Evolutionary conservation across 2,329 filamentous ascomycete genomes (phyloP).

Genomic region (Helicocarpus griseus): DNA sequence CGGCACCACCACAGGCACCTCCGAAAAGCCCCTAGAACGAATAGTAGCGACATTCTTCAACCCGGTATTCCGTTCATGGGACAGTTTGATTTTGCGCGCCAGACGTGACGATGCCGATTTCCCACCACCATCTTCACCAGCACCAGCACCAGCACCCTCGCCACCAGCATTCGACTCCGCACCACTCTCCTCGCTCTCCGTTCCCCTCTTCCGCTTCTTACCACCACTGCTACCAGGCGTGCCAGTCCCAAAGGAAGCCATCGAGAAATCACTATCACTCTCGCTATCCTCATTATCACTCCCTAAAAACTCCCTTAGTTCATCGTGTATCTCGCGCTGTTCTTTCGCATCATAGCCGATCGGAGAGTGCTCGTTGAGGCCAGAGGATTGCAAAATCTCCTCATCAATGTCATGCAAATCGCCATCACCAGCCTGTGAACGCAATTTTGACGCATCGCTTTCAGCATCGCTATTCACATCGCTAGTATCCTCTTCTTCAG

Average conservation of each 20-base stretch:
- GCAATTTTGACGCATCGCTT: constrained; percentile 27
- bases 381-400: constrained; percentile 42
- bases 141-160: constrained; percentile 17
- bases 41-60: constrained; percentile 28
- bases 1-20: constrained; percentile 5
- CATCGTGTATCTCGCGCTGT: constrained; percentile 57
- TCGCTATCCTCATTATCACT: constrained; percentile 27
- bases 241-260: not conserved
- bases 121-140: constrained; percentile 19
- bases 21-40: constrained; percentile 11
- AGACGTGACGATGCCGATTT: constrained; percentile 24
- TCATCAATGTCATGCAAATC: constrained; percentile 32
- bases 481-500: constrained; percentile 15
- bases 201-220: constrained; percentile 31
- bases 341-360: constrained; percentile 53
- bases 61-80: constrained; percentile 31
- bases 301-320: constrained; percentile 62
- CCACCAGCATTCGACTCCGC: constrained; percentile 27
- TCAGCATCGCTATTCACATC: constrained; percentile 17
- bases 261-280: constrained; percentile 19
- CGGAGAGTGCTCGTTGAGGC: constrained; percentile 39
- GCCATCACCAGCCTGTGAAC: constrained; percentile 28
- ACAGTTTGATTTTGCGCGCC: constrained; percentile 33
- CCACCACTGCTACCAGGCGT: no score
- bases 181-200: constrained; percentile 16